These are phyloP conservation scores for Cryphonectria naterciae DNA, from an alignment of 2,329 filamentous ascomycete species.

Conservation along the genomic window DNA sequence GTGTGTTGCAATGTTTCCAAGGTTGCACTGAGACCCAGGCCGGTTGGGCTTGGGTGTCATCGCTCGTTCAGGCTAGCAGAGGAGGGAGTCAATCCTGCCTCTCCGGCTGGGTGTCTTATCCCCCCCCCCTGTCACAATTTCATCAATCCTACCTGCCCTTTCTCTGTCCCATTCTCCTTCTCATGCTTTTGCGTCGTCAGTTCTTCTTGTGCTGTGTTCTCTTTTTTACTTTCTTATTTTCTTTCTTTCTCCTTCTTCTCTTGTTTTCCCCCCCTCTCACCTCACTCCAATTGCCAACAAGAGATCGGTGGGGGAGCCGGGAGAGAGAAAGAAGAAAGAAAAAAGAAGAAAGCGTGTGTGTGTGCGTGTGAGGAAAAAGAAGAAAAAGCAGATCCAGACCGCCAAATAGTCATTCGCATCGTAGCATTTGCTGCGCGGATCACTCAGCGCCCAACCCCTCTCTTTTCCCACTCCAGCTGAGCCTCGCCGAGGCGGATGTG, in stretches of 20 bases:
- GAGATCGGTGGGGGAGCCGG: background rate
- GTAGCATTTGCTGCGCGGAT: background rate
- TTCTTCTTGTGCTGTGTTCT: background rate
- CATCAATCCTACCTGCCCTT: conserved; percentile 7
- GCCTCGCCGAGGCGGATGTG: conserved; percentile 13
- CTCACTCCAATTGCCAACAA: background rate
- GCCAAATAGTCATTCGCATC: background rate
- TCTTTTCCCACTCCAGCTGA: conserved; percentile 8
- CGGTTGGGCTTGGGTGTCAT: conserved; percentile 14
- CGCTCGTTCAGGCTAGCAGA: conserved; percentile 2
- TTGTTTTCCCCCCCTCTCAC: too few relatives aligned
- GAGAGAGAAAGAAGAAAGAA: background rate
- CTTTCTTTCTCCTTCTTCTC: background rate
- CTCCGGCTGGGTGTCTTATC: background rate
- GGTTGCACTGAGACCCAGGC: conserved; percentile 14
- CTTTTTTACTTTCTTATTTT: too few relatives aligned
- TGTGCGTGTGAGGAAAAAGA: background rate
- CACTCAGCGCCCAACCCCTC: conserved; percentile 6
- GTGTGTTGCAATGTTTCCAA: background rate
- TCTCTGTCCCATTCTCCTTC: background rate
- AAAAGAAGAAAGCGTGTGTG: background rate
- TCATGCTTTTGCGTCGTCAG: background rate
- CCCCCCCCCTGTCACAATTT: conserved; percentile 8
- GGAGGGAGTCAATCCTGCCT: conserved; percentile 5
- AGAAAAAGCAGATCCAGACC: background rate